Evolutionary conservation across 2,329 filamentous ascomycete genomes (phyloP).

Genomic region (Cordyceps sp.): DNA sequence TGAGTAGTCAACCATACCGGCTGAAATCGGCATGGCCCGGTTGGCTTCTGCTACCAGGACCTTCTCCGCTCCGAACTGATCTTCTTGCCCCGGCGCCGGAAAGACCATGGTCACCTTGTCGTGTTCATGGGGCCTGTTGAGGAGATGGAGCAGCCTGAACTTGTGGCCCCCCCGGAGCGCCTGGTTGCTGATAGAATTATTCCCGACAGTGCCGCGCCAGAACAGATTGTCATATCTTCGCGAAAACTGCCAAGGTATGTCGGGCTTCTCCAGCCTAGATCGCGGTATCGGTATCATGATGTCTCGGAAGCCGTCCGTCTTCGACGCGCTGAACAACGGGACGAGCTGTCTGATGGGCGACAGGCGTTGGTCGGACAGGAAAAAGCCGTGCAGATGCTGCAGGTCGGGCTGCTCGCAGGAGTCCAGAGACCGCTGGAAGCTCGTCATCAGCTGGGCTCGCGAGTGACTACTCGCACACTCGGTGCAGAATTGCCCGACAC

Average conservation of each 20-base stretch:
- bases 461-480: conserved; percentile 49
- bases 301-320: conserved; percentile 56
- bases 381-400: conserved; percentile 55
- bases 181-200: conserved; percentile 31
- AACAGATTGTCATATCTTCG: conserved; percentile 50
- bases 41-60: conserved; percentile 37
- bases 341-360: conserved; percentile 47
- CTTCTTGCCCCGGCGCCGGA: conserved; percentile 18
- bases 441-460: conserved; percentile 44
- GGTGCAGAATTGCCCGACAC: conserved; percentile 46
- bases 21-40: conserved; percentile 32
- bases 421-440: conserved; percentile 49
- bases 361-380: conserved; percentile 45
- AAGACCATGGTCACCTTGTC: conserved; percentile 40
- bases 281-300: conserved; percentile 51
- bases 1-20: conserved; percentile 42
- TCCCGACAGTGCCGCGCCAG: conserved; percentile 57
- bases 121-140: conserved; percentile 36
- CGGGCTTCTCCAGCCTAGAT: conserved; percentile 24
- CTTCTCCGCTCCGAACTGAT: conserved; percentile 36
- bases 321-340: conserved; percentile 62
- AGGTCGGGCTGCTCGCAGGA: conserved; percentile 67
- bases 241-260: conserved; percentile 29
- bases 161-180: conserved; percentile 50
- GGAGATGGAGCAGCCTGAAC: conserved; percentile 54